Conservation (phyloP, 2,329 filamentous ascomycete species). For the Cryphonectria naterciae region DNA sequence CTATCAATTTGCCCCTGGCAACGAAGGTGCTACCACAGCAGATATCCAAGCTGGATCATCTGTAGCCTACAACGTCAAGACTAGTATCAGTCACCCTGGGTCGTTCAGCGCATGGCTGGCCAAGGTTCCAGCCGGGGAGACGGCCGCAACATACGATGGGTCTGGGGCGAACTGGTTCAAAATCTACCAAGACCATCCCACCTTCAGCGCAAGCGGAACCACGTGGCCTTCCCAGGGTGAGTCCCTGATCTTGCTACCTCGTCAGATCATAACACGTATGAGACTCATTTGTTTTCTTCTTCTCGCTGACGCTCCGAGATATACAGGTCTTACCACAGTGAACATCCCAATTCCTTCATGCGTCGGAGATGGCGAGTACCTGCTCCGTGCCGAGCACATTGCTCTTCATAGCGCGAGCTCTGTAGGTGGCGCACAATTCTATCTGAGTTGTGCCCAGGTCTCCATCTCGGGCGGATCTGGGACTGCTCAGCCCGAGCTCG, state of each 20-base stretch:
- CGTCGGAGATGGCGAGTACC: constrained; percentile 53
- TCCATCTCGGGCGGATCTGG: constrained; percentile 48
- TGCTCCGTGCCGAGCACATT: constrained; percentile 54
- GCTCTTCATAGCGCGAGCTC: constrained; percentile 48
- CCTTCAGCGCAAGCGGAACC: constrained; percentile 41
- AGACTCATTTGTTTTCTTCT: neutral
- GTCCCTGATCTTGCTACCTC: neutral
- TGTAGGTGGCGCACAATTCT: constrained; percentile 50
- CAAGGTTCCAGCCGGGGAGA: constrained; percentile 44
- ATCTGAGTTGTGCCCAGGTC: constrained; percentile 48
- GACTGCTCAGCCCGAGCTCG: constrained; percentile 41
- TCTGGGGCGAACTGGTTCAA: constrained; percentile 47
- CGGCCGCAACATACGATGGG: constrained; percentile 44
- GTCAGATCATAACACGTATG: neutral
- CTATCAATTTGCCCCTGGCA: constrained; percentile 46
- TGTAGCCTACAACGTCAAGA: constrained; percentile 48
- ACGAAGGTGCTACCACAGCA: constrained; percentile 45
- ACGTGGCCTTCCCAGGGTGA: constrained; percentile 46
- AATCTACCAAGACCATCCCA: constrained; percentile 48
- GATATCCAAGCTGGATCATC: constrained; percentile 49
- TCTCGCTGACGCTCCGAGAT: neutral
- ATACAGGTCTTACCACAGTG: constrained; percentile 38
- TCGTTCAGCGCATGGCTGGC: constrained; percentile 47
- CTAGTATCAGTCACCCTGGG: constrained; percentile 48
- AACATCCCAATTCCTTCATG: constrained; percentile 48